Evolutionary conservation across 108 stramenopile species (phyloP), one percentile per base, ranked within the genome.

Genomic region (Nitzschia putrida): DNA sequence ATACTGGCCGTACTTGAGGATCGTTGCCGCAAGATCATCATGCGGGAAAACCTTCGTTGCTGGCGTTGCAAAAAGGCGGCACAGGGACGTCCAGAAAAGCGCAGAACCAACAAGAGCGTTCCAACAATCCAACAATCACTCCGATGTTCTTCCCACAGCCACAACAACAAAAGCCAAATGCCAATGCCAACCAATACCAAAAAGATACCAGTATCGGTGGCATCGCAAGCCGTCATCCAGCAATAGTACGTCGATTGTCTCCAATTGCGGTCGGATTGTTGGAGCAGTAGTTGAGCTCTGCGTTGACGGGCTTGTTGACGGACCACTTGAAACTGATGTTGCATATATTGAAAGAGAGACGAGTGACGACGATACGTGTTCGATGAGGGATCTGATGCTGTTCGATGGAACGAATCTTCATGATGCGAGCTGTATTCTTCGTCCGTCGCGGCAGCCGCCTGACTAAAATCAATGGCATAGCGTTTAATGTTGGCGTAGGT

Each of bases 291-390:
- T 37, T 77, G 69, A 13, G 76, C 76, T 20, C 76, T 47, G n/a
- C 76, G 69, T 53, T 77, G 69, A 29, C 76, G 68, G 16, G 76
- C 76, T 66, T 57, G 47, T 40, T 77, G 76, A 22, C 76, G 63
- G 10, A 29, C 63, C 24, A 60, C 44, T 71, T 77, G 76, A 58
- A 77, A 66, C 12, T 20, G 61, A 51, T 29, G 57, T 69, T 69
- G 71, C 8, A 77, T 3, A 52, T 26, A 71, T 18, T 54, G 55
- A 7, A 58, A 49, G 21, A 58, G 20, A 24, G 74, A 51, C 7
- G 47, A 54, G 8, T 56, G 54, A 3, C 54, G 22, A 39, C 16
- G 67, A 43, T 22, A n/a, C 54, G 23, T 23, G 29, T 34, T 34
- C 29, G 29, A n/a, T n/a, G n/a, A 34, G 29, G 29, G 29, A 34